A percentile compares a stretch with the other conserved stretches of the same genome.
Conservation (phyloP, 139 green algal genomes). For the Coelastrella sp. region DNA sequence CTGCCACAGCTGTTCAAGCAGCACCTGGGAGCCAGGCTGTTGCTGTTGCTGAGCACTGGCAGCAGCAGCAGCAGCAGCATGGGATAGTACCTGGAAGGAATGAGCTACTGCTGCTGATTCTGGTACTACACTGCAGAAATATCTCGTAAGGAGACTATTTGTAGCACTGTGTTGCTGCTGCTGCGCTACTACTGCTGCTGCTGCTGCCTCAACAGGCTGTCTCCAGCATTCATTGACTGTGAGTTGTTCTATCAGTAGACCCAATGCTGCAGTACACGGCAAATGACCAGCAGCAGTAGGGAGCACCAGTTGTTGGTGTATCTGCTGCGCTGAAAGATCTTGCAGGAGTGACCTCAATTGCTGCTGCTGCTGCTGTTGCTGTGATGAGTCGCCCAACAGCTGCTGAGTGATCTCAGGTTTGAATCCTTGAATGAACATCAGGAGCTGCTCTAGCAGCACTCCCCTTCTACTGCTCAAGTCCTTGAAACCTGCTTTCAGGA, state of each 20-base stretch:
- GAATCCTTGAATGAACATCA: slow-evolving; percentile 6
- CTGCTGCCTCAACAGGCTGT: background rate
- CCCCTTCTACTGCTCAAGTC: background rate
- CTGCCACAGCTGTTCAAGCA: slow-evolving; percentile 1
- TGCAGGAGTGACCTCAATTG: background rate
- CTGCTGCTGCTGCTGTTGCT: slow-evolving; percentile 38
- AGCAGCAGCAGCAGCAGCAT: slow-evolving; percentile 4
- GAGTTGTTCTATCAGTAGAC: background rate
- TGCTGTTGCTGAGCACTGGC: slow-evolving; percentile 13
- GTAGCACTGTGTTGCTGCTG: slow-evolving; percentile 19
- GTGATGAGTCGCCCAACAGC: background rate
- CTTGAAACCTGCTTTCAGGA: background rate
- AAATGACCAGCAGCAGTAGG: background rate
- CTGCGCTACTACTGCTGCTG: slow-evolving; percentile 28
- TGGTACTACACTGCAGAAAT: slow-evolving; percentile 12
- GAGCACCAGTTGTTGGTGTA: too few relatives aligned
- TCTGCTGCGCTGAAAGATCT: background rate
- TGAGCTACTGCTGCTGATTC: background rate
- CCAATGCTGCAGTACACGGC: background rate
- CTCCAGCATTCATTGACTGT: too few relatives aligned
- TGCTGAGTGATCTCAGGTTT: background rate
- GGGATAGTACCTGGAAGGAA: slow-evolving; percentile 7
- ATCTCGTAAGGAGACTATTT: background rate
- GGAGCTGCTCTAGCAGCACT: background rate
- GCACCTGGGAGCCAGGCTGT: background rate